These are phyloP conservation scores for Paracamarosporium sp. DNA, from an alignment of 2,329 filamentous ascomycete species.

Conservation along the genomic window DNA sequence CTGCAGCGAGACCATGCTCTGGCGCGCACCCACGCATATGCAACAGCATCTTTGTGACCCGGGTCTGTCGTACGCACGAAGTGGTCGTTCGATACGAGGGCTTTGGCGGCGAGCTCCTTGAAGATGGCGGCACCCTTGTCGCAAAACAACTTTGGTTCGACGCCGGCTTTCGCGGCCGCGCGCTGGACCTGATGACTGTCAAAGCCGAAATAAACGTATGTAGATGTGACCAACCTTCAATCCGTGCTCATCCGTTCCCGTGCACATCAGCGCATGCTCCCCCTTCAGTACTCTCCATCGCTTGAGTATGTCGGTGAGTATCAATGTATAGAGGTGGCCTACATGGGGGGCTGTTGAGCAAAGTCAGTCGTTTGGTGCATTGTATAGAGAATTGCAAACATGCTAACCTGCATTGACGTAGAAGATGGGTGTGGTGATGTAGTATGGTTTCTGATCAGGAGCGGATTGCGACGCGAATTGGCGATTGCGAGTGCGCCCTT, in stretches of 20 bases:
- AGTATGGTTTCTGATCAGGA: conserved; percentile 76
- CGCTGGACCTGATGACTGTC: conserved; percentile 74
- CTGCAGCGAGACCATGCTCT: neutral
- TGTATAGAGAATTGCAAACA: neutral
- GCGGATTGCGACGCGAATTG: conserved; percentile 25
- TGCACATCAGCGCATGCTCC: conserved; percentile 75
- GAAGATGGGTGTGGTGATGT: conserved; percentile 96
- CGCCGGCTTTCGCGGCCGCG: conserved; percentile 74
- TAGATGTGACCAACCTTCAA: conserved; percentile 68
- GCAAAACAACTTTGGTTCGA: conserved; percentile 83
- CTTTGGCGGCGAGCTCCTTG: conserved; percentile 71
- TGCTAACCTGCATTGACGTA: conserved; percentile 91
- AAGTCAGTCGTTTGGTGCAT: neutral
- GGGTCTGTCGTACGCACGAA: conserved; percentile 92
- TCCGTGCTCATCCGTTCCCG: conserved; percentile 96
- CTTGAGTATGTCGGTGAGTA: conserved; percentile 89
- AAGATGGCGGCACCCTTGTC: conserved; percentile 84
- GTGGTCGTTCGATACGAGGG: conserved; percentile 77
- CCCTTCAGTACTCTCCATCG: conserved; percentile 85
- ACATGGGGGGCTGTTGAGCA: conserved; percentile 78
- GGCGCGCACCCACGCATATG: conserved; percentile 77
- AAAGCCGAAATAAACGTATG: conserved; percentile 4
- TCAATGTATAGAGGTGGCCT: conserved; percentile 92
- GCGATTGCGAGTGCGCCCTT: conserved; percentile 17
- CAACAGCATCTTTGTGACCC: conserved; percentile 82